Evolutionary conservation across 139 green algal species (phyloP).

Genomic region (Parachlorella kessleri): DNA sequence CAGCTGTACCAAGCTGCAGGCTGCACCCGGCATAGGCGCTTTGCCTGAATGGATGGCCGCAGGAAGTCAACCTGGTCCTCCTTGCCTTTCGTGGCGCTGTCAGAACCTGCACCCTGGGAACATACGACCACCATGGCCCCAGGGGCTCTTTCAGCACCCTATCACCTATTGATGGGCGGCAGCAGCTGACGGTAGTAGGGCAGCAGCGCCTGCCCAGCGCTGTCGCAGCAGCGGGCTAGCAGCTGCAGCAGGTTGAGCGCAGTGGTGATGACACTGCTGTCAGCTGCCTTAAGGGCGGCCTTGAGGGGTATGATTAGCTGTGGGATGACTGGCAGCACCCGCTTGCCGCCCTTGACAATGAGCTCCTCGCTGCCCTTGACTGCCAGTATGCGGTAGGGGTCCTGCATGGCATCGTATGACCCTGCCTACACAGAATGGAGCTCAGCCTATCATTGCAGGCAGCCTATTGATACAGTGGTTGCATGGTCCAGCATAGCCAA

Average conservation of each 20-base stretch:
- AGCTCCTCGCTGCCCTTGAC: conserved; percentile 66
- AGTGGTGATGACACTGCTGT: conserved; percentile 38
- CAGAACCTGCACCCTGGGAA: no score
- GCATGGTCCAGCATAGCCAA: no score
- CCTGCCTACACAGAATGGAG: neutral
- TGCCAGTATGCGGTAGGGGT: conserved; percentile 87
- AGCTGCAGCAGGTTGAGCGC: conserved; percentile 3
- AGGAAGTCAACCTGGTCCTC: no score
- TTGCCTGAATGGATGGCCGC: no score
- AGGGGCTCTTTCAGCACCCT: no score
- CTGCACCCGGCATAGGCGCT: no score
- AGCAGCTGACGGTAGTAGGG: conserved; percentile 91
- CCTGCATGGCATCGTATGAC: conserved; percentile 15
- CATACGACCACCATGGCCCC: no score
- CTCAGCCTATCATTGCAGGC: no score
- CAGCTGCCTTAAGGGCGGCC: conserved; percentile 79
- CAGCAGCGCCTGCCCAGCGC: conserved; percentile 83
- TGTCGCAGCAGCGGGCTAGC: conserved; percentile 40
- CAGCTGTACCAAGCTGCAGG: no score
- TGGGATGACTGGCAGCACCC: conserved; percentile 86
- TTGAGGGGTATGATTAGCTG: conserved; percentile 93
- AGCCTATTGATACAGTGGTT: no score
- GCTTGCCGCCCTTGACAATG: conserved; percentile 53
- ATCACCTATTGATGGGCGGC: conserved; percentile 79
- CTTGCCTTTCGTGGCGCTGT: no score